A percentile compares a stretch with the other conserved stretches of the same genome.
These are phyloP conservation scores for Alternaria sp. DNA, from an alignment of 2,329 filamentous ascomycete genomes.

Conservation along the genomic window DNA sequence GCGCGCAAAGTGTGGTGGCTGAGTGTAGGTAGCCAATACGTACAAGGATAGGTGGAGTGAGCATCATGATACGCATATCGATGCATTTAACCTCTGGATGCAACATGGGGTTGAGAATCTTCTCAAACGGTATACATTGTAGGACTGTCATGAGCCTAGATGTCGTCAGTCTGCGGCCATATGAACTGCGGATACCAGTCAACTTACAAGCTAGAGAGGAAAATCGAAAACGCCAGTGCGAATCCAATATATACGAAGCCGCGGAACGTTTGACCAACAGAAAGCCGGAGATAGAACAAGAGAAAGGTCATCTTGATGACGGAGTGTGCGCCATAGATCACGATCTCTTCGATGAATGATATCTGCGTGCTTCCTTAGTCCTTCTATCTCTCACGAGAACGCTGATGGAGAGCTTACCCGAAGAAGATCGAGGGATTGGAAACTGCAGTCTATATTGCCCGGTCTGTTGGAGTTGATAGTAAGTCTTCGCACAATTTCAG, in stretches of 20 bases:
- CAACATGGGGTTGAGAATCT: slow-evolving; percentile 1
- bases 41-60: slow-evolving; percentile 3
- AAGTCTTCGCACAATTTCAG: background rate
- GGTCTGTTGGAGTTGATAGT: background rate
- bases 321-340: slow-evolving; percentile 5
- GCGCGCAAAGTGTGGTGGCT: background rate
- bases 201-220: background rate
- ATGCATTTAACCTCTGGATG: slow-evolving; percentile 4
- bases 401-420: background rate
- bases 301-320: slow-evolving; percentile 9
- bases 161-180: background rate
- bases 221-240: background rate
- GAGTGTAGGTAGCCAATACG: background rate
- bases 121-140: slow-evolving; percentile 6
- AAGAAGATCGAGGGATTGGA: background rate
- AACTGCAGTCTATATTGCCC: background rate
- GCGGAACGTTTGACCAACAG: background rate
- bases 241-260: background rate
- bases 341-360: slow-evolving; percentile 1
- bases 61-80: background rate
- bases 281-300: slow-evolving; percentile 5
- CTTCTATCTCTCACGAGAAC: background rate
- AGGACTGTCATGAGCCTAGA: slow-evolving; percentile 1
- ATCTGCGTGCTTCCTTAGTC: background rate
- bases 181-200: too few species aligned